Base-by-base conservation (phyloP, 2,329 filamentous ascomycete species). In the Colletotrichum ledebouriae region DNA sequence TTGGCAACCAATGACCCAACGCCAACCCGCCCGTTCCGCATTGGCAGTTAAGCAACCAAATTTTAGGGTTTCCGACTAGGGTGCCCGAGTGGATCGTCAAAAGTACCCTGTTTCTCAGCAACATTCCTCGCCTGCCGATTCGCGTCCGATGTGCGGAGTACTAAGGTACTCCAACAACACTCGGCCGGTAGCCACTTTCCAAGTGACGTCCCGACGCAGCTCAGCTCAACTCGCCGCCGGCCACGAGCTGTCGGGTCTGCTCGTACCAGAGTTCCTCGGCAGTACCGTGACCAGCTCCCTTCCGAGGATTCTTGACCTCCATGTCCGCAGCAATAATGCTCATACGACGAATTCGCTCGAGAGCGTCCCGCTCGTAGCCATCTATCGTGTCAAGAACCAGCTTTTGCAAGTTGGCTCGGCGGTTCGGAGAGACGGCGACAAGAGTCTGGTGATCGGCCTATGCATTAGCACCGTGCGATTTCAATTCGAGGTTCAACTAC, bases 311-410 rank as follows among this genome's bases (percentile, higher is more conserved):
- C 71, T 83, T 86, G 29, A 94, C 85, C 72, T 97, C 93, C 33
- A 98, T 83, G 7, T 93, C 92, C 0, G 93, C 91, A 33, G 90
- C 87, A 4, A 90, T 78, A 68, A 97, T 87, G 72, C 92, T 94
- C 75, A 97, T 90, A 53, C 92, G 89, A 59, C 94, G 85, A 59
- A 98, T 84, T 49, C 93, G 89, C 72, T 97, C 85, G 59, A 92
- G 86, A 6, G 94, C 89, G 70, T 93, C 91, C 57, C 87, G 86
- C 74, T 94, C 90, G 74, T 96, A 96, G 33, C 87, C 85, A 62
- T 87, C 86, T 2, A 94, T 88, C 66, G 89, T 89, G 20, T 88
- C 82, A 22, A 97, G 82, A 0, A 91, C 89, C 6, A 90, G 85
- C 29, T 83, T 81, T 76, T 98, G 94, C 74, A 97, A 89, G 55